Evolutionary conservation across 208 protist species (phyloP).

Genomic region (Leishmania arabica): DNA sequence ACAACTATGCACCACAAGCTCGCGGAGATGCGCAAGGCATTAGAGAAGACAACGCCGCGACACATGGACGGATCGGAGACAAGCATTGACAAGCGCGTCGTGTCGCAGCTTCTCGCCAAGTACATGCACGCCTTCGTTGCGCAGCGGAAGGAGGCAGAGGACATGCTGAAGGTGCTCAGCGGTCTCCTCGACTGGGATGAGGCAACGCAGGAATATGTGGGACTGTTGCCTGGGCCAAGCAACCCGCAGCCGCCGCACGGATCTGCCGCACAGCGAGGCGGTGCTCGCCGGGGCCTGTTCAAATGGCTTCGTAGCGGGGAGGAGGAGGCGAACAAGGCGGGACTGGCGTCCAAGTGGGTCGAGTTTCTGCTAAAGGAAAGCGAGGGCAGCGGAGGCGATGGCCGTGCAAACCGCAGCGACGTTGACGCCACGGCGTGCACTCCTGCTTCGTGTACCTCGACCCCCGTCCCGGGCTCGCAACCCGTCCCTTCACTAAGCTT

Average conservation of each 20-base stretch:
- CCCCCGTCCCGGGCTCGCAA: background rate
- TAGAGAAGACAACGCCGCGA: slow-evolving; percentile 65
- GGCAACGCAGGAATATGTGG: slow-evolving; percentile 72
- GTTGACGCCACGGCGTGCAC: background rate
- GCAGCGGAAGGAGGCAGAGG: slow-evolving; percentile 53
- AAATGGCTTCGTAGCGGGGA: slow-evolving; percentile 16
- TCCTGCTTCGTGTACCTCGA: background rate
- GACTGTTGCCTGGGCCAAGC: slow-evolving; percentile 70
- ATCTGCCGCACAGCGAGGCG: background rate
- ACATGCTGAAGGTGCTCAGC: slow-evolving; percentile 80
- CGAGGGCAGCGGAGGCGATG: slow-evolving; percentile 7
- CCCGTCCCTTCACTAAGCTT: background rate
- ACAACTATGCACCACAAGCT: slow-evolving; percentile 76
- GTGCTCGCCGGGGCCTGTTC: slow-evolving; percentile 32
- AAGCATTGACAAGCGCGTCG: slow-evolving; percentile 81
- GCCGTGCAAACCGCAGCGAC: background rate
- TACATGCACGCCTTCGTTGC: slow-evolving; percentile 79
- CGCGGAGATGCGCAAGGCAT: slow-evolving; percentile 57
- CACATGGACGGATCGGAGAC: slow-evolving; percentile 53
- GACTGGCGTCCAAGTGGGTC: slow-evolving; percentile 77
- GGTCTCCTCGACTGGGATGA: slow-evolving; percentile 83
- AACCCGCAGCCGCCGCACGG: slow-evolving; percentile 50
- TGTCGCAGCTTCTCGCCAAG: slow-evolving; percentile 83
- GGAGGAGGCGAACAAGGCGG: slow-evolving; percentile 4
- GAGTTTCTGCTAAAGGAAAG: slow-evolving; percentile 86